Evolutionary conservation across 2,329 filamentous ascomycete genomes (phyloP), one percentile per base, ranked within the genome.

Genomic region (Pyricularia sp.): DNA sequence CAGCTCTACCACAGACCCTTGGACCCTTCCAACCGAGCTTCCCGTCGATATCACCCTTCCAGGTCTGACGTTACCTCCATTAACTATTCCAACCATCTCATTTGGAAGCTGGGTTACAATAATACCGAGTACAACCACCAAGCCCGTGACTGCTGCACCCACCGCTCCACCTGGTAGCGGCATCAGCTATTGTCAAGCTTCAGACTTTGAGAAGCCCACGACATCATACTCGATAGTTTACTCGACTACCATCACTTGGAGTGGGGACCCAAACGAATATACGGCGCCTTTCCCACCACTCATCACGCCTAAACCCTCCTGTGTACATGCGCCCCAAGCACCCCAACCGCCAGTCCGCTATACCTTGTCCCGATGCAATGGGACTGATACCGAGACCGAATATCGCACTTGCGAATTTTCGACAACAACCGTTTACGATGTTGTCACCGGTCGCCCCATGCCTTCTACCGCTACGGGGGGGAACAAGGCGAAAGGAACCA

Each of bases 201-300:
- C 74, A 3, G 73, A 75, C 30, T 25, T 69, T 17, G 61, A 64
- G 7, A 68, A 36, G 55, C 30, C 70, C 17, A 30, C 68, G 2
- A 81, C 79, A 50, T 74, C 72, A 11, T 84, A 80, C 74, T 81
- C 79, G 2, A 77, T 85, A 50, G 74, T 84, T 23, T 79, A 85
- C 75, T 84, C 83, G 3, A 77, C 80, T 26, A 86, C 84, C 1
- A 77, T 81, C 66, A 86, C 84, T 23, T 83, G 84, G 74, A 78
- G 74, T 10, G 83, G 81, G 20, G 78, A 84, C 68, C 78, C 77
- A 4, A 75, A 73, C 28, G 79, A 83, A 68, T 86, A 86, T 71
- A 84, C 79, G 10, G 79, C 81, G 0, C 81, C 81, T 0, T 84
- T 78, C 70, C 77, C 80, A 3, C 74, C 79, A 12, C 77, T 85